Conservation (phyloP, 1,284 basidiomycete species). For the Microbotryomycetes sp. region DNA sequence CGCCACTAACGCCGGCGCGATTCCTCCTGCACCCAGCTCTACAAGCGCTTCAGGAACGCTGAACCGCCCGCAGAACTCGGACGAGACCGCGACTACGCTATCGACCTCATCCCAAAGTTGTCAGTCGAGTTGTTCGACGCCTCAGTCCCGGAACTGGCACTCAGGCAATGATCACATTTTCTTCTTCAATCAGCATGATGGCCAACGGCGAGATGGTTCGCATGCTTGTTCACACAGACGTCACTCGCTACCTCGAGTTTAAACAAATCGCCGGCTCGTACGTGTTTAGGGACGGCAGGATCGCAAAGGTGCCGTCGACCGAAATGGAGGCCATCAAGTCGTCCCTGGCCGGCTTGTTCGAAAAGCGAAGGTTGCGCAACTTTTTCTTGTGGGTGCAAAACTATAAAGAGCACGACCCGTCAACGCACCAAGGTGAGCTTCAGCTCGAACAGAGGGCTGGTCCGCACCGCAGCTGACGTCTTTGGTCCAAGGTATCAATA, state of each 20-base stretch:
- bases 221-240: slow-evolving; percentile 98
- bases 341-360: slow-evolving; percentile 95
- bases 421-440: slow-evolving; percentile 80
- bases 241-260: slow-evolving; percentile 98
- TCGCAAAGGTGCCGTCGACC: slow-evolving; percentile 96
- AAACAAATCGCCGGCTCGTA: slow-evolving; percentile 99
- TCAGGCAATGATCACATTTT: not conserved
- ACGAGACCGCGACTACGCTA: slow-evolving; percentile 88
- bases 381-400: slow-evolving; percentile 96
- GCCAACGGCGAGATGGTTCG: slow-evolving; percentile 95
- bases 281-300: slow-evolving; percentile 92
- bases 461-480: not conserved
- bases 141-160: not conserved
- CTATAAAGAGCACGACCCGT: slow-evolving; percentile 89
- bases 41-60: slow-evolving; percentile 77
- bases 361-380: slow-evolving; percentile 96
- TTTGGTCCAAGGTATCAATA: slow-evolving; percentile 59
- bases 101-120: slow-evolving; percentile 67
- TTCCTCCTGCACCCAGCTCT: slow-evolving; percentile 55
- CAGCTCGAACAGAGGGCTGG: not conserved
- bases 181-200: slow-evolving; percentile 57
- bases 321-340: slow-evolving; percentile 95
- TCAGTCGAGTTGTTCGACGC: not conserved
- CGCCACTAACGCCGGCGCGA: not conserved
- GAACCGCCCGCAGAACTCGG: slow-evolving; percentile 60